Percentiles rank a stretch among this genome's conserved stretches.
Conservation (phyloP, 202 grass and related monocot species). For the Bolboschoenoplectus hybrid region DNA sequence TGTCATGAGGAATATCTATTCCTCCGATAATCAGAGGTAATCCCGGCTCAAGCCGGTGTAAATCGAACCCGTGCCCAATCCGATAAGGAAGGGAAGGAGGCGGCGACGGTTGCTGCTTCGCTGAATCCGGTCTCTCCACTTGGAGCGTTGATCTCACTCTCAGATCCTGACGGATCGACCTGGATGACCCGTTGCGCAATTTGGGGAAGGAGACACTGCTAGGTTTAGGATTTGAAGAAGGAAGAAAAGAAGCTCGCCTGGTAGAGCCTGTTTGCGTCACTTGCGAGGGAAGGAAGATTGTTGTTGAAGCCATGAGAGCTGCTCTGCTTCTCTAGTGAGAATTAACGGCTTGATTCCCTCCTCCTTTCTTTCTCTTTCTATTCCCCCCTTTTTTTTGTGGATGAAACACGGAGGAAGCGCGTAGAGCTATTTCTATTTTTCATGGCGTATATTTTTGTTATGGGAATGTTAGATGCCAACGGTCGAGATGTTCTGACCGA, state of each 20-base stretch:
- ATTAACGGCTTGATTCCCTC: conserved; percentile 26
- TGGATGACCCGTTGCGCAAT: conserved; percentile 21
- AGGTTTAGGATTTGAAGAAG: conserved; percentile 14
- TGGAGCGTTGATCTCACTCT: conserved; percentile 54
- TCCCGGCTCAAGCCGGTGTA: conserved; percentile 90
- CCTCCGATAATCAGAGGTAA: conserved; percentile 96
- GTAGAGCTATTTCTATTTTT: conserved; percentile 24
- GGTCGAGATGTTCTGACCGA: neutral
- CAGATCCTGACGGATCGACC: conserved; percentile 41
- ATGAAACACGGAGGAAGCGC: neutral
- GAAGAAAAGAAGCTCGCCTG: neutral
- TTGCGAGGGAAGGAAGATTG: conserved; percentile 63
- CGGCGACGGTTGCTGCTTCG: conserved; percentile 48
- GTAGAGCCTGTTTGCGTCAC: conserved; percentile 40
- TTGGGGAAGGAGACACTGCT: conserved; percentile 10
- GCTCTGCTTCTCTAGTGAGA: conserved; percentile 5
- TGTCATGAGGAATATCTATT: conserved; percentile 87
- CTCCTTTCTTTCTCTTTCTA: neutral
- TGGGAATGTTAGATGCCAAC: conserved; percentile 22
- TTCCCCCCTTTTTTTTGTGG: neutral
- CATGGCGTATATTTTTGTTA: conserved; percentile 34
- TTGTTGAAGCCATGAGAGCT: conserved; percentile 66
- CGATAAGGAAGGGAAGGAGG: conserved; percentile 82
- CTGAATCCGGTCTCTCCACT: conserved; percentile 63
- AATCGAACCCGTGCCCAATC: conserved; percentile 93